These are phyloP conservation scores for Pulveroboletus sp. DNA, from an alignment of 768 basidiomycete species.

Conservation along the genomic window DNA sequence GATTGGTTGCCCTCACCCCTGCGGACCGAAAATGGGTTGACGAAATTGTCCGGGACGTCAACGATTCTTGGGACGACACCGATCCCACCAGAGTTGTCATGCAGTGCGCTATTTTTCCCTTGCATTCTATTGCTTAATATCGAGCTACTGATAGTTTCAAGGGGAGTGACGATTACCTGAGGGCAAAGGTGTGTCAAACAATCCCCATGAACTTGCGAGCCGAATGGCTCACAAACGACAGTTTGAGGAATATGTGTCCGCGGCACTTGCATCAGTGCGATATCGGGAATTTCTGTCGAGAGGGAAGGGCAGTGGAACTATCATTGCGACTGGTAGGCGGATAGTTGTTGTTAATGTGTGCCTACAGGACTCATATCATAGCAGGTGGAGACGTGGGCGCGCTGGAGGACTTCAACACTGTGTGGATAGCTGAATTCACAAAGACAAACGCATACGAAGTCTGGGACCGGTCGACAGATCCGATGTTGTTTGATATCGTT, in stretches of 20 bases:
- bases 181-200: slow-evolving; percentile 61
- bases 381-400: slow-evolving; percentile 56
- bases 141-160: slow-evolving; percentile 61
- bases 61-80: slow-evolving; percentile 70
- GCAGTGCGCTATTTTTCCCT: slow-evolving; percentile 48
- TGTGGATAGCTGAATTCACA: slow-evolving; percentile 89
- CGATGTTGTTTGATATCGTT: slow-evolving; percentile 90
- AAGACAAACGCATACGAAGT: slow-evolving; percentile 83
- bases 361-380: slow-evolving; percentile 21
- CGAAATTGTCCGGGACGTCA: slow-evolving; percentile 84
- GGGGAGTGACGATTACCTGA: slow-evolving; percentile 93
- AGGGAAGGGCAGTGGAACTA: slow-evolving; percentile 57
- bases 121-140: background rate
- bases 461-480: slow-evolving; percentile 91
- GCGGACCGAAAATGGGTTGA: slow-evolving; percentile 99
- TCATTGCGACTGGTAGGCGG: slow-evolving; percentile 55
- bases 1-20: slow-evolving; percentile 75
- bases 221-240: background rate
- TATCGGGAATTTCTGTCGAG: slow-evolving; percentile 84
- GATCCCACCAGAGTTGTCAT: slow-evolving; percentile 60
- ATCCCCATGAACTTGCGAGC: background rate
- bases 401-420: slow-evolving; percentile 77
- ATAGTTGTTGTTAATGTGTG: background rate
- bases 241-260: slow-evolving; percentile 95
- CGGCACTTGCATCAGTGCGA: slow-evolving; percentile 84